A percentile compares a stretch with the other conserved stretches of the same genome.
These are phyloP conservation scores for Podospora pseudoanserina DNA, from an alignment of 495 filamentous ascomycete species.

Conservation along the genomic window DNA sequence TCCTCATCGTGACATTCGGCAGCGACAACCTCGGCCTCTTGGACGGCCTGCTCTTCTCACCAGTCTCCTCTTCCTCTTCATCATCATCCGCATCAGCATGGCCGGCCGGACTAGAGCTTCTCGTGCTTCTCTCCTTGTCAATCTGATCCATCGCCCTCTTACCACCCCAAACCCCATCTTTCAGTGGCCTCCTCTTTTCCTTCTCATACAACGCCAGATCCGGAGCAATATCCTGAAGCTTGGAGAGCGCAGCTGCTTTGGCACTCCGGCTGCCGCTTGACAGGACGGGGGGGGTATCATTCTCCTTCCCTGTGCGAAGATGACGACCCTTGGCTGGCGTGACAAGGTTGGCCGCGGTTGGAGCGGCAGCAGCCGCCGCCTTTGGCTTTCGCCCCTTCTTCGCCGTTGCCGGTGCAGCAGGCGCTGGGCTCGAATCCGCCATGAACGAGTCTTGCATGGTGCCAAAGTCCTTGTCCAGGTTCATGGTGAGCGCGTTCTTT, in stretches of 20 bases:
- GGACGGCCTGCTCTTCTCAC: constrained; percentile 35
- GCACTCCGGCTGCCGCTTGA: constrained; percentile 78
- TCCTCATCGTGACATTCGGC: constrained; percentile 60
- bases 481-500: constrained; percentile 33
- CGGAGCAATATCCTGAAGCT: constrained; percentile 68
- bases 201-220: constrained; percentile 91
- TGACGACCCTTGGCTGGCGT: constrained; percentile 45
- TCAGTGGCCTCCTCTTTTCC: constrained; percentile 71
- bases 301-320: constrained; percentile 66
- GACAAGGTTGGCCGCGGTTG: constrained; percentile 24
- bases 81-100: constrained; percentile 42
- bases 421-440: constrained; percentile 23
- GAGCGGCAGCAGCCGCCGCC: constrained; percentile 6
- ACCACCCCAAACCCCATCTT: constrained; percentile 72
- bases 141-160: constrained; percentile 57
- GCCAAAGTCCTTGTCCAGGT: constrained; percentile 31
- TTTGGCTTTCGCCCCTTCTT: constrained; percentile 13
- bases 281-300: constrained; percentile 66
- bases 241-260: constrained; percentile 74
- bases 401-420: background rate
- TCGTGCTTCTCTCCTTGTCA: constrained; percentile 44
- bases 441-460: constrained; percentile 26
- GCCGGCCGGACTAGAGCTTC: constrained; percentile 31
- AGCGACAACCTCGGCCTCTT: constrained; percentile 62
- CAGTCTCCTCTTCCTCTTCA: constrained; percentile 41